Base-by-base conservation (phyloP, 2,329 filamentous ascomycete species). In the Pezicula radicicola region DNA sequence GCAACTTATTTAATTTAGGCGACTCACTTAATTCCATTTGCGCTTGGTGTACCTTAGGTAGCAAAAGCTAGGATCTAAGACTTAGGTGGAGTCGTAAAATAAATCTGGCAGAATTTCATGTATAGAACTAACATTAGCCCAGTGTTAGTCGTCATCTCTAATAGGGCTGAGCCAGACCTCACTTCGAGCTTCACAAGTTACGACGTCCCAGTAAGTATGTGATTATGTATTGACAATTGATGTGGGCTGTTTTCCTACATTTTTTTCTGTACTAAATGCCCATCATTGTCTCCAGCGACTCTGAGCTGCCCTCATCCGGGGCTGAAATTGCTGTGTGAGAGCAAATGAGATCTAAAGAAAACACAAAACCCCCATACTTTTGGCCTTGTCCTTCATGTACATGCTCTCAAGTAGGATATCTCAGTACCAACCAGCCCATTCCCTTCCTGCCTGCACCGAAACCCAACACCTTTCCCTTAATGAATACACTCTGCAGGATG, bases 191-290 rank as follows among this genome's bases (percentile, higher is more conserved):
- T n/a, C 25, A 15, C 18, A 42, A 12, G 12, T 6, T 25, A 16
- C 40, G 16, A 25, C 25, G 25, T 25, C n/a, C 25, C 3, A 42
- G 18, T 42, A 46, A 46, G 49, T 46, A 45, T 42, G 47, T 55
- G 25, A 51, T 58, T 58, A 54, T 58, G 60, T 56, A 59, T 54
- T 58, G 49, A 52, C 55, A 54, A 44, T 42, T 42, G 43, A 51
- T 54, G 55, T 60, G 58, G 61, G 53, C 61, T 65, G 58, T 62
- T 58, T 63, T 62, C 63, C 62, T 64, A 63, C 61, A 64, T 52
- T 54, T 46, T 25, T 54, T 54, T 46, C 55, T 60, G 54, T 58
- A 59, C 43, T 50, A 58, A 49, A 42, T 55, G 55, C 57, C 53
- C 57, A 51, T 46, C 28, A 45, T 43, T 58, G 51, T 49, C 37